Evolutionary conservation across 768 basidiomycete species (phyloP).

Genomic region (Hericium rajendrae): DNA sequence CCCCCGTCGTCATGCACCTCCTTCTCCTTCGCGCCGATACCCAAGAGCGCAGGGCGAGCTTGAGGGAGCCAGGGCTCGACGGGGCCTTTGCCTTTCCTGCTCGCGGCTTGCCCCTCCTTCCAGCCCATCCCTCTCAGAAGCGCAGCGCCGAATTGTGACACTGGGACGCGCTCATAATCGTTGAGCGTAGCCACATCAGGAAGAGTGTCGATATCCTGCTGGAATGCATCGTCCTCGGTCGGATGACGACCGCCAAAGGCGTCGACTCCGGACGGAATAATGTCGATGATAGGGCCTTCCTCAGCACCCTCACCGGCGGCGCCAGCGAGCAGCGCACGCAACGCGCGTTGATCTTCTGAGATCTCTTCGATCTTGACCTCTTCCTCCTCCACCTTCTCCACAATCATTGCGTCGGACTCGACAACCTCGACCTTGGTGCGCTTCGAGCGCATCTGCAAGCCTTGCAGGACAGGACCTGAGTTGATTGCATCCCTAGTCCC

Average conservation of each 20-base stretch:
- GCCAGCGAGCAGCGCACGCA: constrained; percentile 68
- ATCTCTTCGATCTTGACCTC: constrained; percentile 32
- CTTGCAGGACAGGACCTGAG: constrained; percentile 59
- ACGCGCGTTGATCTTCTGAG: constrained; percentile 71
- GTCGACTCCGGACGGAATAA: constrained; percentile 39
- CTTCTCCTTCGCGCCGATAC: constrained; percentile 89
- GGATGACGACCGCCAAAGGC: constrained; percentile 24
- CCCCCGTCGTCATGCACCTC: constrained; percentile 64
- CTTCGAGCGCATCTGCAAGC: constrained; percentile 44
- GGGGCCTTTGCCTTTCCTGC: constrained; percentile 40
- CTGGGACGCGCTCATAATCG: constrained; percentile 86
- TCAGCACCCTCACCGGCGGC: constrained; percentile 31
- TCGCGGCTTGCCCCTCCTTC: constrained; percentile 73
- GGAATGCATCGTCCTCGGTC: constrained; percentile 77
- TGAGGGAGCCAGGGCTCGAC: constrained; percentile 76
- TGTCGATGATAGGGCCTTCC: constrained; percentile 35
- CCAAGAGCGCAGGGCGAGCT: constrained; percentile 77
- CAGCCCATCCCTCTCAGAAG: constrained; percentile 95
- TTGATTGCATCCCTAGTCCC: constrained; percentile 72
- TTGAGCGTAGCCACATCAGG: constrained; percentile 69
- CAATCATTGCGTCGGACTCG: constrained; percentile 17
- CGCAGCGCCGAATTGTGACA: constrained; percentile 89
- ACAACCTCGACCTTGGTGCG: constrained; percentile 17
- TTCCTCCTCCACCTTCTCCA: not conserved
- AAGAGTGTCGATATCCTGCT: constrained; percentile 73